Evolutionary conservation across 345 rosid genomes (phyloP).

Genomic region (Lepidium africanum): DNA sequence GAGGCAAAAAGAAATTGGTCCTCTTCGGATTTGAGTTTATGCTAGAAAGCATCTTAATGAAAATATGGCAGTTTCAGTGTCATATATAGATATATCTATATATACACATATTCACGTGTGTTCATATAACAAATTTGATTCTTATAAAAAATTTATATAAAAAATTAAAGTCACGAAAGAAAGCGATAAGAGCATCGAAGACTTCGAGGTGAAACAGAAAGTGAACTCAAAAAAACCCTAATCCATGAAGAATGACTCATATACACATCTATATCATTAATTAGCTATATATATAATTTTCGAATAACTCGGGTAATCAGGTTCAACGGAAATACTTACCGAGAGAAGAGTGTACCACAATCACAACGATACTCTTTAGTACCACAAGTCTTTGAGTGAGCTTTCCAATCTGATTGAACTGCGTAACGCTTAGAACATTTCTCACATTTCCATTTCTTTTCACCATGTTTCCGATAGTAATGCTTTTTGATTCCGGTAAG

Average conservation of each 20-base stretch:
- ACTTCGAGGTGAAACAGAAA: constrained; percentile 37
- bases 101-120: constrained; percentile 30
- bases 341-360: constrained; percentile 78
- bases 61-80: constrained; percentile 32
- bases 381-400: constrained; percentile 78
- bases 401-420: constrained; percentile 86
- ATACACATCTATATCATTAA: constrained; percentile 11
- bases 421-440: constrained; percentile 73
- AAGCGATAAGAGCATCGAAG: constrained; percentile 31
- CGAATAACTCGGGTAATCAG: too few relatives aligned
- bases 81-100: constrained; percentile 23
- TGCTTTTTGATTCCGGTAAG: constrained; percentile 84
- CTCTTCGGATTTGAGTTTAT: constrained; percentile 27
- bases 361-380: constrained; percentile 73
- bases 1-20: constrained; percentile 34
- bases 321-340: constrained; percentile 29
- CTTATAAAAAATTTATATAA: neutral
- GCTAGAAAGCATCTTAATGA: constrained; percentile 29
- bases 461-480: constrained; percentile 71
- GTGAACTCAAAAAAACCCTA: constrained; percentile 32
- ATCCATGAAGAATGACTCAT: constrained; percentile 27
- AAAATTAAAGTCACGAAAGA: constrained; percentile 20
- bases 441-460: constrained; percentile 85
- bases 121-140: constrained; percentile 3
- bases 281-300: neutral